These are phyloP conservation scores for Heliamphora pulchella DNA, from an alignment of 179 eudicot genomes.

Conservation along the genomic window DNA sequence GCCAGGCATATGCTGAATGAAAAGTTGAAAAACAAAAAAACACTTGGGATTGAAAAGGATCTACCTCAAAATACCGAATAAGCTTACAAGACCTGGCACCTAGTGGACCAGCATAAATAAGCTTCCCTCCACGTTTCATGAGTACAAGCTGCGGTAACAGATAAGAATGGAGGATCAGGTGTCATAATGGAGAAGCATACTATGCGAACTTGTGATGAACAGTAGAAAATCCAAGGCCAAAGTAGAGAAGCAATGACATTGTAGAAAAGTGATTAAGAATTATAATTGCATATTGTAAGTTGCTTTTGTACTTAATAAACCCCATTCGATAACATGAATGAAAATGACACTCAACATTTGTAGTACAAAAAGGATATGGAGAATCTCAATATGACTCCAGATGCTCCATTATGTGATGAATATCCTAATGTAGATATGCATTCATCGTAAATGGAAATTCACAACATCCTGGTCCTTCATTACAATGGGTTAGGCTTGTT, in stretches of 20 bases:
- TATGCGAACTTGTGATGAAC: neutral
- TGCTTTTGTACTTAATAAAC: neutral
- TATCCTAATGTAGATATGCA: neutral
- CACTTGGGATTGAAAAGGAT: slow-evolving; percentile 6
- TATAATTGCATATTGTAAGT: too few relatives aligned
- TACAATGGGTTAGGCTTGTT: neutral
- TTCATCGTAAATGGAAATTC: neutral
- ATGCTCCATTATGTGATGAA: neutral
- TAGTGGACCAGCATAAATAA: slow-evolving; percentile 77
- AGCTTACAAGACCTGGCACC: slow-evolving; percentile 52
- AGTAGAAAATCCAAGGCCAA: neutral
- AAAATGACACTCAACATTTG: neutral
- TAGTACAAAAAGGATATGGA: neutral
- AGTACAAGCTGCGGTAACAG: slow-evolving; percentile 48
- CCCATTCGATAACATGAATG: neutral
- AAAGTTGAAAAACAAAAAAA: too few relatives aligned
- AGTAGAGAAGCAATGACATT: neutral
- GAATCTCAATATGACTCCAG: neutral
- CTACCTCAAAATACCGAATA: slow-evolving; percentile 61
- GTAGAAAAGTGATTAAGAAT: neutral
- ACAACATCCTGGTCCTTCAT: neutral
- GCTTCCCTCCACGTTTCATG: slow-evolving; percentile 74
- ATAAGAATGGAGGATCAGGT: neutral
- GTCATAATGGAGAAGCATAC: neutral
- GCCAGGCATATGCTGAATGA: neutral